phyloP scores from a whole-genome alignment of 345 rosid genomes.

The Microthlaspi erraticum region DNA sequence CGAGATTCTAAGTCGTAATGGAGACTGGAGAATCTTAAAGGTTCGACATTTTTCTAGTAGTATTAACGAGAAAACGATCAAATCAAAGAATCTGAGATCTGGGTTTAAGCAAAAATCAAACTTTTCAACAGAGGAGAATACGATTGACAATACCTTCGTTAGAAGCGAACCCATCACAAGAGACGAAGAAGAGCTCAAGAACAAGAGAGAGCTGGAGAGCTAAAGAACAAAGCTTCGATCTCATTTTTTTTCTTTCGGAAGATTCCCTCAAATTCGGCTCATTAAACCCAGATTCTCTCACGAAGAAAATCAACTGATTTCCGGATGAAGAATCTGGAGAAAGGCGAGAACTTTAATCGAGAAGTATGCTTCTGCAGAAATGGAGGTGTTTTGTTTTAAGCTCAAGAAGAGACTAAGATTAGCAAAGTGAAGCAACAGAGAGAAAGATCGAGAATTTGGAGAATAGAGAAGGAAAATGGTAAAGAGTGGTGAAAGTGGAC shows the following conservation, averaged over 20 bases:
- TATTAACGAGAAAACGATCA: neutral
- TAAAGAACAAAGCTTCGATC: slow-evolving; percentile 38
- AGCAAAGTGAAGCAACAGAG: slow-evolving; percentile 11
- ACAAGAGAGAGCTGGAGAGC: slow-evolving; percentile 46
- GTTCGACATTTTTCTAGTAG: slow-evolving; percentile 7
- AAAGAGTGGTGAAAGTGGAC: slow-evolving; percentile 3
- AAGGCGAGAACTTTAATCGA: slow-evolving; percentile 30
- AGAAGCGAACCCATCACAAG: slow-evolving; percentile 56
- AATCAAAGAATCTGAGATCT: slow-evolving; percentile 60
- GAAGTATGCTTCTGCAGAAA: slow-evolving; percentile 1
- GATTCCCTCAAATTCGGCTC: slow-evolving; percentile 39
- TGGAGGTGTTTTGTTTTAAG: slow-evolving; percentile 24
- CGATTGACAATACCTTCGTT: slow-evolving; percentile 66
- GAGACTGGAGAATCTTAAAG: slow-evolving; percentile 25
- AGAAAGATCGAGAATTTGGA: slow-evolving; percentile 32
- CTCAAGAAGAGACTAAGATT: slow-evolving; percentile 40
- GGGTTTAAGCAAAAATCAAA: slow-evolving; percentile 33
- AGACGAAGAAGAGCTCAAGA: slow-evolving; percentile 50
- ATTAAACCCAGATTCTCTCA: slow-evolving; percentile 30
- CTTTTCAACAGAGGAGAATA: neutral
- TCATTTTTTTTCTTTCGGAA: slow-evolving; percentile 29
- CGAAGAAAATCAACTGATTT: neutral
- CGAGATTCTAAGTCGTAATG: slow-evolving; percentile 19
- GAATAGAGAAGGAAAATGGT: slow-evolving; percentile 28
- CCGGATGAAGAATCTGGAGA: slow-evolving; percentile 19